Base-by-base conservation (phyloP, 2,329 filamentous ascomycete genomes). In the Xylaria sp. region DNA sequence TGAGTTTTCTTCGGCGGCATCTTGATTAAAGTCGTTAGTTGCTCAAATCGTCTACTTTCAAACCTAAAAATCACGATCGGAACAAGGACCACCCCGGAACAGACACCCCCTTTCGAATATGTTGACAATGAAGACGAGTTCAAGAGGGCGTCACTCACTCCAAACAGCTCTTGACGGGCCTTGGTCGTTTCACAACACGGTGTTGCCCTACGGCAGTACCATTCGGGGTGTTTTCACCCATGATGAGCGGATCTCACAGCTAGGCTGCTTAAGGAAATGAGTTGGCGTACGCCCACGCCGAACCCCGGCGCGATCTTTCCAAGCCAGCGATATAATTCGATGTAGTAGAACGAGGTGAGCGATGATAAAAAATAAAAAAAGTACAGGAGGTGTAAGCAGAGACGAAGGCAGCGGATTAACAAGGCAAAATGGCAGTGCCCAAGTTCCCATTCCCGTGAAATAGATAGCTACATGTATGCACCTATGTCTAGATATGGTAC, bases 1-100 rank as follows among this genome's bases (percentile, higher is more conserved):
- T 87, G 68, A 85, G 79, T 71, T 85, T 85, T 57, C 85, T 79
- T 68, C 85, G 68, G 15, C 71, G 70, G 62, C 71, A 73, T 61
- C 66, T 68, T 64, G 9, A 86, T 37, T 25, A 7, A 19, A n/a
- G 28, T 17, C 3, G 40, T 58, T 47, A 61, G 62, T 23, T 28
- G 6, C 15, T 8, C 17, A 43, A 11, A 28, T n/a, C 3, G 33
- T 47, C 46, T 35, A 47, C 14, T 17, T 14, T 15, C 15, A 17
- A 21, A 8, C 31, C 25, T 6, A 43, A 35, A 47, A 19, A 23
- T 21, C 11, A 35, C 17, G 21, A n/a, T 9, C 19, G 7, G 11
- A 12, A 4, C 14, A 17, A 28, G 21, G 5, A 15, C 12, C 11
- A 31, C 23, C 14, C 9, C 17, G 21, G 25, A 42, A 14, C 9